A percentile compares a stretch with the other conserved stretches of the same genome.
These are phyloP conservation scores for Rheum nobile DNA, from an alignment of 148 eudicot genomes.

Conservation along the genomic window DNA sequence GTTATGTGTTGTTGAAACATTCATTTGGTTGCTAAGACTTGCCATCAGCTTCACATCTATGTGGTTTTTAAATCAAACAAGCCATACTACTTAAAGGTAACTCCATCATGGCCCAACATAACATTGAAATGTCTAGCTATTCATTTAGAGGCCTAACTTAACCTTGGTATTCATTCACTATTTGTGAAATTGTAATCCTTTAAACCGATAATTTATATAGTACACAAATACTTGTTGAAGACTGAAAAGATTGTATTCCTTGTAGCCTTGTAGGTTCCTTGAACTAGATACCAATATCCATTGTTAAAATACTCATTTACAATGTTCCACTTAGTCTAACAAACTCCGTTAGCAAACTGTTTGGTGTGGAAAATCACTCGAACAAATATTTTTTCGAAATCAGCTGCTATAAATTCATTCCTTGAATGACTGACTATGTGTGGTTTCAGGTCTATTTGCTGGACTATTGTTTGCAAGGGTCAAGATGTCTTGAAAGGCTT, in stretches of 20 bases:
- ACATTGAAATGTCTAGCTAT: background rate
- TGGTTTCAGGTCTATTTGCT: conserved; percentile 57
- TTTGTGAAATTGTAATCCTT: background rate
- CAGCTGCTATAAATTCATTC: background rate
- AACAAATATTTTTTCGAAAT: background rate
- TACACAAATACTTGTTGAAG: background rate
- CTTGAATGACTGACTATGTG: background rate
- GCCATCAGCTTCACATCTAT: conserved; percentile 90
- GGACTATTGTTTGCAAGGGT: conserved; percentile 79
- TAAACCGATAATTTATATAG: background rate
- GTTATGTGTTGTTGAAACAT: conserved; percentile 78
- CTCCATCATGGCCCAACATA: background rate
- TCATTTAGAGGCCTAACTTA: background rate
- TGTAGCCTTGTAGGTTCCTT: conserved; percentile 69
- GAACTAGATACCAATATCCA: conserved; percentile 71
- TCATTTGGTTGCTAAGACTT: conserved; percentile 71
- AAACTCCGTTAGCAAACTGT: conserved; percentile 65
- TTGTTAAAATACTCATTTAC: conserved; percentile 57
- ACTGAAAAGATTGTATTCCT: background rate
- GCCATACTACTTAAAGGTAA: conserved; percentile 87
- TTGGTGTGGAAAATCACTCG: conserved; percentile 33
- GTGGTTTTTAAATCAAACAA: conserved; percentile 81
- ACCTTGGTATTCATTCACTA: background rate
- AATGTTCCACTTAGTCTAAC: conserved; percentile 59
- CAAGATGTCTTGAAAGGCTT: conserved; percentile 45